Base-by-base conservation (phyloP, 83 land plant genomes). In the Picea abies region DNA sequence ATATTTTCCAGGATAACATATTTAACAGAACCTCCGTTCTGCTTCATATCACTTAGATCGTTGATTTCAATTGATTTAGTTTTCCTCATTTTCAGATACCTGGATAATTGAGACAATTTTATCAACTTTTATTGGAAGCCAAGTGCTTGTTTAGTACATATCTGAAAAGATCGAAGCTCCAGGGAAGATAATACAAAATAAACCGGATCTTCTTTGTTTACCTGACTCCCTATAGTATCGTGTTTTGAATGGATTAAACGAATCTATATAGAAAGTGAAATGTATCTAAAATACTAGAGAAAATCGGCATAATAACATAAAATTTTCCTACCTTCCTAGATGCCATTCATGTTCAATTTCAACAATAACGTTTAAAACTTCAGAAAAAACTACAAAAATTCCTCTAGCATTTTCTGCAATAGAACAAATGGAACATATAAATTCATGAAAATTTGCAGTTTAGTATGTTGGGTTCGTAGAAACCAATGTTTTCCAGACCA, bases 1-100 rank as follows among this genome's bases (percentile, higher is more conserved):
- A 76, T 76, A 76, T 76, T 60, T 76, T 76, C 79, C 35, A 76
- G 79, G 32, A 76, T 76, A 4, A 76, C 79, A 76, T 76, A 76
- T 76, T 60, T 76, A 25, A 60, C 79, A 76, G 79, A 20, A 76
- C 25, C 79, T 76, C 22, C 58, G 47, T 76, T 76, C 61, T 76
- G 79, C 29, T 56, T 60, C 75, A 39, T 39, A 47, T 73, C 39
- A 39, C 58, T 52, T 52, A 71, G 19, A 71, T 1, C 39, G 4
- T 8, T 47, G 26, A 12, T 52, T 76, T 76, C 79, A 76, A 11
- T 76, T 19, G 16, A 76, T 23, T 60, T 22, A 76, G 23, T 76
- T 76, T 76, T 76, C 79, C 29, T 76, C 16, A 76, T 12, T 56
- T 76, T 76, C 61, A 52, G 62, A 76, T 76, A 76, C 61, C 79